phyloP scores from a whole-genome alignment of 2,329 filamentous ascomycete species.

The Diaporthe amygdali region DNA sequence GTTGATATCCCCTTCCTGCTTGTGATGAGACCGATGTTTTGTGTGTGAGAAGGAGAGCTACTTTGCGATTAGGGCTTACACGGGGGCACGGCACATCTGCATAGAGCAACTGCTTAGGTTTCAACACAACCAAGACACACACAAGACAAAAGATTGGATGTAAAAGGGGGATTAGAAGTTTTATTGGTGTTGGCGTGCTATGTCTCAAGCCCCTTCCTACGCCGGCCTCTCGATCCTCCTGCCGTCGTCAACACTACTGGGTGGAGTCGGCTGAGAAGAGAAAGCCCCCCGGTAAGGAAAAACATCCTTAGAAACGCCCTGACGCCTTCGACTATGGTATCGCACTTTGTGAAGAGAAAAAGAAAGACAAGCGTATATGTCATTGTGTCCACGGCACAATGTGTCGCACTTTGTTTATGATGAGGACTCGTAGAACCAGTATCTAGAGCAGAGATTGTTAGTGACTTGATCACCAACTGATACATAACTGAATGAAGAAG shows the following conservation, averaged over 20 bases:
- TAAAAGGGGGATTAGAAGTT: background rate
- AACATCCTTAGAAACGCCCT: conserved; percentile 3
- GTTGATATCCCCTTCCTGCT: background rate
- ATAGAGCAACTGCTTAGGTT: background rate
- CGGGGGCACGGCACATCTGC: background rate
- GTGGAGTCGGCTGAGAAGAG: background rate
- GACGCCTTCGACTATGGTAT: conserved; percentile 19
- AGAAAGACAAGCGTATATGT: background rate
- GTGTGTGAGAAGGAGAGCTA: background rate
- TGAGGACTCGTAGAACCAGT: conserved; percentile 42
- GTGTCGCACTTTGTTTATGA: background rate
- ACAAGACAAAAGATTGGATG: background rate
- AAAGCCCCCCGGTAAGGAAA: background rate
- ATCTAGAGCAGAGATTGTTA: conserved; percentile 32
- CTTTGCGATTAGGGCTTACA: background rate
- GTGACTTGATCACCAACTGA: background rate
- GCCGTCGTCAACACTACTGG: background rate
- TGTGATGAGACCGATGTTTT: background rate
- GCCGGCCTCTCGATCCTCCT: conserved; percentile 8
- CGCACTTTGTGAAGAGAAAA: background rate
- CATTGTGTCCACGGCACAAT: background rate
- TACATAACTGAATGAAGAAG: too few relatives aligned
- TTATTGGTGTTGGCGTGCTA: conserved; percentile 10
- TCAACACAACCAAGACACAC: background rate
- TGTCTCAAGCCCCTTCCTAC: conserved; percentile 10